These are phyloP conservation scores for Wickerhamiella kazuoi DNA, from an alignment of 805 yeast species.

Conservation along the genomic window DNA sequence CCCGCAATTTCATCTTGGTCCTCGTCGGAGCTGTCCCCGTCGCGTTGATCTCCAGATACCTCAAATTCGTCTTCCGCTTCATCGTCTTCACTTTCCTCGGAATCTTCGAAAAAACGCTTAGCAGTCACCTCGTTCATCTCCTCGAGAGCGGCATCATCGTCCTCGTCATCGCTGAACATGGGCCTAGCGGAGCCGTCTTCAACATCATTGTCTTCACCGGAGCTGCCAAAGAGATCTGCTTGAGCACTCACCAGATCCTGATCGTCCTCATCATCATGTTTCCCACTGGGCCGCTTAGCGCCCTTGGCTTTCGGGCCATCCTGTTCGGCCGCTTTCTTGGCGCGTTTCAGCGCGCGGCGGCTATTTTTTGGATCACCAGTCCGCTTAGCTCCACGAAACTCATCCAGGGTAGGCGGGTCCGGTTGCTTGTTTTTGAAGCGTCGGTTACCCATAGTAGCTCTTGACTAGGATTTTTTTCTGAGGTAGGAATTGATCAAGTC, in stretches of 20 bases:
- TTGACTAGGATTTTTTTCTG: not conserved
- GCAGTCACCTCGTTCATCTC: slow-evolving; percentile 17
- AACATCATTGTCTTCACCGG: slow-evolving; percentile 27
- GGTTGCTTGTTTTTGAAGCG: slow-evolving; percentile 85
- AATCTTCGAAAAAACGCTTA: slow-evolving; percentile 12
- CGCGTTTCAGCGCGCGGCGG: slow-evolving; percentile 16
- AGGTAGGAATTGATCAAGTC: not conserved
- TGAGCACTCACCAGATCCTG: slow-evolving; percentile 30
- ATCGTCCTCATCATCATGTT: slow-evolving; percentile 31
- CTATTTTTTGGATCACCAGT: slow-evolving; percentile 9
- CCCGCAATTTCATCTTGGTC: slow-evolving; percentile 10
- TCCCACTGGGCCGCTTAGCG: slow-evolving; percentile 23
- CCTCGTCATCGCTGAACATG: slow-evolving; percentile 62
- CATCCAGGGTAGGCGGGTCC: slow-evolving; percentile 77
- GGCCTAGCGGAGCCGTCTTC: slow-evolving; percentile 32
- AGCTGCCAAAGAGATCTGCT: slow-evolving; percentile 38
- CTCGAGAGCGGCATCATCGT: slow-evolving; percentile 35
- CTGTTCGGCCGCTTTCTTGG: slow-evolving; percentile 13
- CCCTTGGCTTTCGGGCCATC: slow-evolving; percentile 30
- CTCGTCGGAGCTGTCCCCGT: slow-evolving; percentile 9
- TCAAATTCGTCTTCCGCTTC: slow-evolving; percentile 7
- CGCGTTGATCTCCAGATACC: slow-evolving; percentile 6
- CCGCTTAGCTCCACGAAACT: slow-evolving; percentile 32
- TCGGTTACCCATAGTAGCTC: slow-evolving; percentile 24
- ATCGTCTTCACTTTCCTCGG: slow-evolving; percentile 7